phyloP scores from a whole-genome alignment of 305 asterid species.

The Fraxinus angustifolia region DNA sequence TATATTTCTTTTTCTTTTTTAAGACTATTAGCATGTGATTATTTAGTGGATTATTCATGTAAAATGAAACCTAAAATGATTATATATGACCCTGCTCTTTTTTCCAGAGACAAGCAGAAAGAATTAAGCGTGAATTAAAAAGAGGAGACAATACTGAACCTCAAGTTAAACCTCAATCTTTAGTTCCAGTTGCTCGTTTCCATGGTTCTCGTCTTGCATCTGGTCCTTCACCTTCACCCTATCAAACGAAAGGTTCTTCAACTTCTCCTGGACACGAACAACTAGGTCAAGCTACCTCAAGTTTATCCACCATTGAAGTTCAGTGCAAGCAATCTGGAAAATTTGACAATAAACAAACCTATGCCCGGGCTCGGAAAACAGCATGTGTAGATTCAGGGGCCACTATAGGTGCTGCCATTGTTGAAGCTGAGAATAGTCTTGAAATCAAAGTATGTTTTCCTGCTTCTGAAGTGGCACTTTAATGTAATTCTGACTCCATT shows the following conservation, averaged over 20 bases:
- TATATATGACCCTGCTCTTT: slow-evolving; percentile 13
- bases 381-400: slow-evolving; percentile 63
- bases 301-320: slow-evolving; percentile 45
- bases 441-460: slow-evolving; percentile 66
- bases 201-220: slow-evolving; percentile 96
- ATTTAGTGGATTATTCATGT: slow-evolving; percentile 15
- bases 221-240: slow-evolving; percentile 83
- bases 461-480: slow-evolving; percentile 35
- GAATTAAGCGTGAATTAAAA: slow-evolving; percentile 79
- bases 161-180: slow-evolving; percentile 57
- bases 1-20: slow-evolving; percentile 21
- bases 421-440: slow-evolving; percentile 77
- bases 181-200: slow-evolving; percentile 82
- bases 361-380: slow-evolving; percentile 47
- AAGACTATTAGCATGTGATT: slow-evolving; percentile 23
- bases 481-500: slow-evolving; percentile 28
- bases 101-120: slow-evolving; percentile 81
- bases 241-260: slow-evolving; percentile 41
- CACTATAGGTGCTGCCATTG: slow-evolving; percentile 87
- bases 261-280: slow-evolving; percentile 38
- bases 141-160: slow-evolving; percentile 89
- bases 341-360: slow-evolving; percentile 29
- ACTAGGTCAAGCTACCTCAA: slow-evolving; percentile 51
- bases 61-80: slow-evolving; percentile 13
- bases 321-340: slow-evolving; percentile 37